Evolutionary conservation across 2,329 filamentous ascomycete genomes (phyloP).

Genomic region (Boeremia lycopersici): DNA sequence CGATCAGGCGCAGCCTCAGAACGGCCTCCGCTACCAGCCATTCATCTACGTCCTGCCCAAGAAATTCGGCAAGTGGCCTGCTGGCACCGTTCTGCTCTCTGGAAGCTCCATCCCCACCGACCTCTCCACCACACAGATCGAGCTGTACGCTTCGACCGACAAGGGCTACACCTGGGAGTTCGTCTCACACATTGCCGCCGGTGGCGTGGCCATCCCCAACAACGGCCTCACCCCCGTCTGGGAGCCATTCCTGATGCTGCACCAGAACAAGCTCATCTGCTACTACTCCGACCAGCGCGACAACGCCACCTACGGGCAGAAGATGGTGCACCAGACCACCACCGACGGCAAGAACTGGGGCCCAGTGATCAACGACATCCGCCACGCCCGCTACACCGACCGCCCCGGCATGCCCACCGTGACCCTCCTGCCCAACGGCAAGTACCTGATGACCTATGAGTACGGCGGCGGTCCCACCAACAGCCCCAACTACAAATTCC

Average conservation of each 20-base stretch:
- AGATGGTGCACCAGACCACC: constrained; percentile 68
- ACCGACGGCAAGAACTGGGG: constrained; percentile 66
- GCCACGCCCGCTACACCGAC: constrained; percentile 65
- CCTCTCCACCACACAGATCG: constrained; percentile 68
- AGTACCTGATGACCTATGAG: constrained; percentile 71
- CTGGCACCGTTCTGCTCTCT: constrained; percentile 67
- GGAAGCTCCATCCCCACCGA: constrained; percentile 66
- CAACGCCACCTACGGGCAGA: constrained; percentile 66
- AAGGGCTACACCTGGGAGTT: constrained; percentile 69
- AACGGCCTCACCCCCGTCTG: constrained; percentile 73
- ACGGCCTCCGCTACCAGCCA: constrained; percentile 72
- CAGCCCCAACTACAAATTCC: constrained; percentile 50
- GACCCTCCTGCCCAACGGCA: constrained; percentile 61
- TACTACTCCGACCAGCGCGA: constrained; percentile 77
- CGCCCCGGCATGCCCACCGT: constrained; percentile 73
- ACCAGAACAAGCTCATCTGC: constrained; percentile 64
- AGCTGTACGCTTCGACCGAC: constrained; percentile 70
- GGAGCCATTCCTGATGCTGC: constrained; percentile 71
- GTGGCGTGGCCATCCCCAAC: constrained; percentile 65
- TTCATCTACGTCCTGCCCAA: constrained; percentile 68
- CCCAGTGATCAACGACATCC: constrained; percentile 65
- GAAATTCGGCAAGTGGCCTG: constrained; percentile 61
- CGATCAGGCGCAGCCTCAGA: constrained; percentile 68
- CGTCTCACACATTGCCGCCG: constrained; percentile 67
- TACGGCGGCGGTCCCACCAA: constrained; percentile 57